Evolutionary conservation across 345 rosid species (phyloP), one percentile per base, ranked within the genome.

Genomic region (Lepidium aucheri): DNA sequence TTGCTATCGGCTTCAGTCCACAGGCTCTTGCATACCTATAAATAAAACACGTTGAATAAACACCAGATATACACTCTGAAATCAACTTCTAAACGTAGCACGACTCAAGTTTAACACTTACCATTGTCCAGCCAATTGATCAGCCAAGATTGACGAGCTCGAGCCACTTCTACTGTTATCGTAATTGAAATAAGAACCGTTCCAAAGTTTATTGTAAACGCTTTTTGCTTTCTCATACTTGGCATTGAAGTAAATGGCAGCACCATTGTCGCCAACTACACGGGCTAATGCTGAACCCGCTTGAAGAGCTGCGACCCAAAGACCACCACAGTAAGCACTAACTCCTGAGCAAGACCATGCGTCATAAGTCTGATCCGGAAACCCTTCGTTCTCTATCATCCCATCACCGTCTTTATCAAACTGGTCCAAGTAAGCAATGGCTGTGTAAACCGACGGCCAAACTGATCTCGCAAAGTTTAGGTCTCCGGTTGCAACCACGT

Each of bases 71-170:
- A 11, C 2, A 22, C 53, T 55, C n/a, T 0, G 0, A 43, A 22
- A 8, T 20, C 32, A 46, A 49, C 9, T 38, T 28, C 2, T 6
- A 49, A 41, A 59, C 4, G 14, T 7, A 38, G 9, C 1, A 8
- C 1, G 38, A 38, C 28, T 46, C 9, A 5, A 6, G 11, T 17
- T n/a, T 14, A 16, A 35, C 7, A 44, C 73, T 77, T 22, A 87
- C 95, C 95, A 89, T 67, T 89, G 90, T 52, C 96, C 93, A 45
- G 93, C 96, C 76, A 89, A 18, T 45, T 89, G 96, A 78, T 89
- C 96, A 33, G 88, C 90, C 53, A 84, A 86, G 72, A 89, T 89
- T 5, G 86, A 82, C 9, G 76, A 46, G 67, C 94, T 81, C 11
- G 82, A 81, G 44, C 76, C 79, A 3, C 84, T 66, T 17, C 45